Conservation (phyloP, 805 yeast species). For the Candida vartiovaarae region DNA sequence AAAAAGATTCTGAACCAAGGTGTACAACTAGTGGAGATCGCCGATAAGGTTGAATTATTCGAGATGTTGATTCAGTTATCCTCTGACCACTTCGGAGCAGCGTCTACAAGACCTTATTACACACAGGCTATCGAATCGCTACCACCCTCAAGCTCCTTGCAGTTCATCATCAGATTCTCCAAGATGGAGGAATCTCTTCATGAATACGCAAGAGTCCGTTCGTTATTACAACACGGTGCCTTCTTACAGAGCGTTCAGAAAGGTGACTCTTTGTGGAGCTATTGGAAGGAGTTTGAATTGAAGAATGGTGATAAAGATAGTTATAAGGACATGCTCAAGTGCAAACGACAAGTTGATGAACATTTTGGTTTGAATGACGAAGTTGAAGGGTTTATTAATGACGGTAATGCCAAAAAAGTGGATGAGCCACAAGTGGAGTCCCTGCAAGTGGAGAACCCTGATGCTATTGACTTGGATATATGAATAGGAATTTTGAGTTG, state of each 20-base stretch:
- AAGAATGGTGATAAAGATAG: conserved; percentile 62
- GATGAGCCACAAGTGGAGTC: not conserved
- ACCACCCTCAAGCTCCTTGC: conserved; percentile 34
- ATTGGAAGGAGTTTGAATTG: conserved; percentile 73
- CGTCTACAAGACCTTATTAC: conserved; percentile 40
- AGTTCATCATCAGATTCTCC: conserved; percentile 47
- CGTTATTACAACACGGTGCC: conserved; percentile 49
- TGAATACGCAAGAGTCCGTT: conserved; percentile 57
- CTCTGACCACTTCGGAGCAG: conserved; percentile 31
- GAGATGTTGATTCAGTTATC: conserved; percentile 36
- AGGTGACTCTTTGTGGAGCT: conserved; percentile 43
- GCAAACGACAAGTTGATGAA: conserved; percentile 37
- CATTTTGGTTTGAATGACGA: conserved; percentile 24
- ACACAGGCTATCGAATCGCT: conserved; percentile 44
- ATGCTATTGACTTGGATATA: conserved; percentile 50
- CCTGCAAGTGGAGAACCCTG: conserved; percentile 36
- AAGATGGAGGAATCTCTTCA: conserved; percentile 45
- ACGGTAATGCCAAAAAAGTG: conserved; percentile 7
- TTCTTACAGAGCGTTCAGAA: conserved; percentile 31
- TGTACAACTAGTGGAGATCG: conserved; percentile 24
- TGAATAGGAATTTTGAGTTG: not conserved
- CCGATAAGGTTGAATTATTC: conserved; percentile 35
- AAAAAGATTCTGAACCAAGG: conserved; percentile 40
- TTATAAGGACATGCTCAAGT: conserved; percentile 65
- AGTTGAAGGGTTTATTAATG: conserved; percentile 44